Base-by-base conservation (phyloP, 805 yeast species). In the Kodamaea kaohsiungensis region DNA sequence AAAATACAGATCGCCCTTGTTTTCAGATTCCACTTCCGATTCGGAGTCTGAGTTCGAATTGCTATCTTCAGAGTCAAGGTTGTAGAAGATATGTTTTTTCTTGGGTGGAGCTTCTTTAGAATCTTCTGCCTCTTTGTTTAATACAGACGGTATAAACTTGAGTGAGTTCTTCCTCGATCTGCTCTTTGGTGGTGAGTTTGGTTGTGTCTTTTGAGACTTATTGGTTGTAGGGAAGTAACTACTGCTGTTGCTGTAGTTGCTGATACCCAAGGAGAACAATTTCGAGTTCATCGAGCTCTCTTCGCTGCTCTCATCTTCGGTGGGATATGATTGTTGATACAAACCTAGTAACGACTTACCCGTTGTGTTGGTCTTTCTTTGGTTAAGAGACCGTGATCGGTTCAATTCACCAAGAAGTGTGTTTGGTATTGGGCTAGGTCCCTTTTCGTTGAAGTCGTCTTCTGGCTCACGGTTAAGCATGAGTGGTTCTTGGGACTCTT, bases 81-180 rank as follows among this genome's bases (percentile, higher is more conserved):
- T 67, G 55, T 71, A 73, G 57, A 73, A 73, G 27, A 72, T 66
- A 13, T 68, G 62, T 48, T 61, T 60, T 33, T 49, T 51, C 45
- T 55, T 53, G 40, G 53, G 46, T 33, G 55, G 37, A 43, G 42
- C 17, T 27, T 15, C 13, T 15, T 49, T 45, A 43, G 57, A 39
- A 15, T 52, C 43, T 51, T 56, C 46, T 56, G 54, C 18, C 48
- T 57, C 46, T 39, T 56, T 27, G 43, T 48, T 50, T n/a, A 58
- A 53, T 9, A 60, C 61, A 2, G 72, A 63, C 4, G 75, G 71
- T 18, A 67, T 63, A 53, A 69, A 71, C 57, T 69, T 71, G 53
- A 71, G 55, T 3, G 75, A 67, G 53, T 65, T 68, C 53, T 65
- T 62, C 22, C 72, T 56, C 7, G 64, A 55, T 25, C 65, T 53